Conservation (phyloP, 805 yeast species). For the Saccharomycodes ludwigii region DNA sequence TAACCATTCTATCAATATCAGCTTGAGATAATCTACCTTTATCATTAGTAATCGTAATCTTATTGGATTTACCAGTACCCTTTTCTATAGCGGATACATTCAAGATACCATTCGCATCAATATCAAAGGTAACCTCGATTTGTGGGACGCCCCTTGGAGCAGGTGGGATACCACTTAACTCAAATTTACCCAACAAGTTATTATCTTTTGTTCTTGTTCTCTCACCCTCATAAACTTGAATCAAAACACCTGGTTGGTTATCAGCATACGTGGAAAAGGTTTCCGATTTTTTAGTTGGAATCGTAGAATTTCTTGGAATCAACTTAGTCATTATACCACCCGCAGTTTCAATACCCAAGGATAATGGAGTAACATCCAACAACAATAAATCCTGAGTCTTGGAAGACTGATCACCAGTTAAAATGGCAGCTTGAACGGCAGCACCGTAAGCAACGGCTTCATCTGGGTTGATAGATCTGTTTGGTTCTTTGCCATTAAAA, state of each 20-base stretch:
- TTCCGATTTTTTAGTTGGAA: slow-evolving; percentile 96
- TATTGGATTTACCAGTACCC: slow-evolving; percentile 96
- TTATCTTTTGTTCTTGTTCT: slow-evolving; percentile 92
- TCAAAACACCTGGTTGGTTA: slow-evolving; percentile 97
- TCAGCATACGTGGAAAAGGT: slow-evolving; percentile 94
- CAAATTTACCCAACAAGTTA: slow-evolving; percentile 94
- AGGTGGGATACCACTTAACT: slow-evolving; percentile 92
- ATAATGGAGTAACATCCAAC: slow-evolving; percentile 95
- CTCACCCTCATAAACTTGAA: slow-evolving; percentile 97
- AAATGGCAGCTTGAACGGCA: slow-evolving; percentile 95
- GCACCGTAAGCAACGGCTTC: slow-evolving; percentile 99
- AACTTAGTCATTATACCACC: slow-evolving; percentile 99
- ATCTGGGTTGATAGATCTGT: slow-evolving; percentile 94
- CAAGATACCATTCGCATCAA: slow-evolving; percentile 95
- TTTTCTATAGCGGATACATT: slow-evolving; percentile 94
- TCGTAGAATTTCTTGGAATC: slow-evolving; percentile 93
- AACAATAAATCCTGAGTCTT: slow-evolving; percentile 91
- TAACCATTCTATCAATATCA: slow-evolving; percentile 95
- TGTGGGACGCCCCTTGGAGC: slow-evolving; percentile 99
- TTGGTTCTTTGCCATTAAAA: slow-evolving; percentile 96
- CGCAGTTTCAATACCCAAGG: slow-evolving; percentile 96
- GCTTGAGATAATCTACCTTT: slow-evolving; percentile 97
- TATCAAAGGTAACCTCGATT: slow-evolving; percentile 92
- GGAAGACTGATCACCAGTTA: slow-evolving; percentile 91
- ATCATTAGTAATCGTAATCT: slow-evolving; percentile 96